Conservation (phyloP, 1,139 yeast genomes). For the Geotrichum carabidarum region DNA sequence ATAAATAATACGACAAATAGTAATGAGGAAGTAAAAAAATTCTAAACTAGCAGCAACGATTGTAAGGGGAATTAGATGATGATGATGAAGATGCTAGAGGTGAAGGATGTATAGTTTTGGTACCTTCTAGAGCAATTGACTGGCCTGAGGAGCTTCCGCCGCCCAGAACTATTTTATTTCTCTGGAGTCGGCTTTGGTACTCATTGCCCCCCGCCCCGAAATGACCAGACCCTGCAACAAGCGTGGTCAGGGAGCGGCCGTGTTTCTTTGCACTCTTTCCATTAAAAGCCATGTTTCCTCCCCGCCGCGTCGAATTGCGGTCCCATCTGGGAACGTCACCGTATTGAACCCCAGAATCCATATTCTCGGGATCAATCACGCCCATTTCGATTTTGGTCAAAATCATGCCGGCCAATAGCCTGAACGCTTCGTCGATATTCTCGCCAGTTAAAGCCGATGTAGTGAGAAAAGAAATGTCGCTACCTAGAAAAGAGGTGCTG, state of each 20-base stretch:
- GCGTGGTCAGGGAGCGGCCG: conserved; percentile 9
- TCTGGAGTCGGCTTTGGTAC: conserved; percentile 4
- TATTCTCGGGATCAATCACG: conserved; percentile 42
- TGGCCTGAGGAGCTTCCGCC: not conserved
- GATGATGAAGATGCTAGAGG: not conserved
- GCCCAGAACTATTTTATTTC: conserved; percentile 4
- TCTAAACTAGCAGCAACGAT: not conserved
- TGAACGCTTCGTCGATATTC: conserved; percentile 58
- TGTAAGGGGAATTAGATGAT: not conserved
- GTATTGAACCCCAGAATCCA: conserved; percentile 45
- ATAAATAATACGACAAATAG: too few species aligned
- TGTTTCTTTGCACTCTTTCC: not conserved
- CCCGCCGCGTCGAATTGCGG: conserved; percentile 20
- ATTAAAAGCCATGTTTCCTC: not conserved
- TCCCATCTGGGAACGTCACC: conserved; percentile 44
- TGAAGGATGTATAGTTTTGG: not conserved
- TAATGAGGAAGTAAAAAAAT: not conserved
- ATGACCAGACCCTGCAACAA: conserved; percentile 16
- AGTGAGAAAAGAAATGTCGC: conserved; percentile 36
- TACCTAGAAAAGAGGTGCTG: not conserved
- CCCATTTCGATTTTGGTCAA: conserved; percentile 45
- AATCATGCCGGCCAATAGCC: conserved; percentile 40
- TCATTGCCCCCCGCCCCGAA: conserved; percentile 11
- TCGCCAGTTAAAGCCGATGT: conserved; percentile 55
- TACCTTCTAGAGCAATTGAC: conserved; percentile 5